Evolutionary conservation across 768 basidiomycete genomes (phyloP).

Genomic region (Suillus hirtellus): DNA sequence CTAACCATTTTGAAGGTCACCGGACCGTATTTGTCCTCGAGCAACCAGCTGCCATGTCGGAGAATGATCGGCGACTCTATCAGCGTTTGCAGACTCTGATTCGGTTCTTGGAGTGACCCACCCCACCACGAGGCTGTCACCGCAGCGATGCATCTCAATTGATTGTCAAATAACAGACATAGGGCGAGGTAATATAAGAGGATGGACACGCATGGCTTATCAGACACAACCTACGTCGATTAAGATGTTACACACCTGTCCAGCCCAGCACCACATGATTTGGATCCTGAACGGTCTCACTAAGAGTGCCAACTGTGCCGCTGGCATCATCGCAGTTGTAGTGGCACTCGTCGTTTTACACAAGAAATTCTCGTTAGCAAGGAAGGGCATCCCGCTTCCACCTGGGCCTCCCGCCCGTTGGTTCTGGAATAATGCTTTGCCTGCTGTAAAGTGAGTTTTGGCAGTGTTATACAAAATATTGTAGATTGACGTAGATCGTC

Average conservation of each 20-base stretch:
- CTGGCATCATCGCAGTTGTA: constrained; percentile 45
- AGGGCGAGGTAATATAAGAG: constrained; percentile 22
- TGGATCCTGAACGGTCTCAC: constrained; percentile 23
- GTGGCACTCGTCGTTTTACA: neutral
- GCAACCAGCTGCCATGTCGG: too few relatives aligned
- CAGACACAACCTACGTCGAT: neutral
- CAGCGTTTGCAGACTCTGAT: neutral
- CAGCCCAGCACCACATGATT: constrained; percentile 28
- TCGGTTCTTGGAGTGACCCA: neutral
- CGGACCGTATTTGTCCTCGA: too few relatives aligned
- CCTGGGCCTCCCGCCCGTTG: constrained; percentile 20
- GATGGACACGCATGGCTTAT: constrained; percentile 25
- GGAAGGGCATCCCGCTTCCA: constrained; percentile 16
- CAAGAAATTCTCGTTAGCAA: neutral
- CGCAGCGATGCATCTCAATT: constrained; percentile 13
- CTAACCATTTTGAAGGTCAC: too few relatives aligned
- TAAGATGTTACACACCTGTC: constrained; percentile 31
- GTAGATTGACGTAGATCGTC: neutral
- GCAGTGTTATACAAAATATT: neutral
- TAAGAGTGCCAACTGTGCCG: constrained; percentile 42
- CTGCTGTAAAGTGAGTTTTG: constrained; percentile 8
- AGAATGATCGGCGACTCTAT: neutral
- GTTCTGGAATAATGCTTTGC: constrained; percentile 20
- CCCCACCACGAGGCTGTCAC: neutral
- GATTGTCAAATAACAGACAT: constrained; percentile 22